Conservation (phyloP, 164 flowering plant genomes). For the Nymphaea colorata region DNA sequence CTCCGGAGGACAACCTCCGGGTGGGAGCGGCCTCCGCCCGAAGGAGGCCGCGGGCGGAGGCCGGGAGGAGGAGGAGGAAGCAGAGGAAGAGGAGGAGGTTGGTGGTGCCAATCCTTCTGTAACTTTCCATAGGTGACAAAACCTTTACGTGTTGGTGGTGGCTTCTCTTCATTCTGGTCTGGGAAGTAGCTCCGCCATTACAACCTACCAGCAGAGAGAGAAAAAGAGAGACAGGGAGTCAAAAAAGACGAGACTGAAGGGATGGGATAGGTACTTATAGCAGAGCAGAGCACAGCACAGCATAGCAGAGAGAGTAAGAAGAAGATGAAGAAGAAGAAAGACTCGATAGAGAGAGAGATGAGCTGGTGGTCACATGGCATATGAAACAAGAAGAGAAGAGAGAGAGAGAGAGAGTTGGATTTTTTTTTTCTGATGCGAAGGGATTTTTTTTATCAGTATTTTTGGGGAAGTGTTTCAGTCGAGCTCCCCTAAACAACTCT, state of each 20-base stretch:
- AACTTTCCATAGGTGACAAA: background rate
- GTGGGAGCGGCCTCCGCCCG: background rate
- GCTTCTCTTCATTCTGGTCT: constrained; percentile 6
- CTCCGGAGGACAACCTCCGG: background rate
- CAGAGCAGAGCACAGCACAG: constrained; percentile 9
- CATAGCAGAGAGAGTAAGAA: constrained; percentile 26
- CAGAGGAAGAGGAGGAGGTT: background rate
- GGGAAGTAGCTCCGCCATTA: constrained; percentile 12
- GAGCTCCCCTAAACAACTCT: no score
- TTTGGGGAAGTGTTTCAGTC: background rate
- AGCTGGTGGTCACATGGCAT: constrained; percentile 85
- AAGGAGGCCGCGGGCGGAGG: background rate
- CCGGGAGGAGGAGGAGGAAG: background rate
- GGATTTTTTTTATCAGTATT: background rate
- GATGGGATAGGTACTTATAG: constrained; percentile 4
- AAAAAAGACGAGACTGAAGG: background rate
- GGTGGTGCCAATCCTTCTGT: background rate
- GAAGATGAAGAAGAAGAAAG: constrained; percentile 27
- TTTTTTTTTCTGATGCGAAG: background rate
- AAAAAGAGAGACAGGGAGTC: background rate
- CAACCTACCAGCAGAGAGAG: constrained; percentile 14
- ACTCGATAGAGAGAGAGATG: constrained; percentile 26
- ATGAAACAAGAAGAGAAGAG: constrained; percentile 14
- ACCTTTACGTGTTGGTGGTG: background rate
- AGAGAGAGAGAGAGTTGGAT: background rate